Base-by-base conservation (phyloP, 2,329 filamentous ascomycete species). In the Dothistroma septosporum region DNA sequence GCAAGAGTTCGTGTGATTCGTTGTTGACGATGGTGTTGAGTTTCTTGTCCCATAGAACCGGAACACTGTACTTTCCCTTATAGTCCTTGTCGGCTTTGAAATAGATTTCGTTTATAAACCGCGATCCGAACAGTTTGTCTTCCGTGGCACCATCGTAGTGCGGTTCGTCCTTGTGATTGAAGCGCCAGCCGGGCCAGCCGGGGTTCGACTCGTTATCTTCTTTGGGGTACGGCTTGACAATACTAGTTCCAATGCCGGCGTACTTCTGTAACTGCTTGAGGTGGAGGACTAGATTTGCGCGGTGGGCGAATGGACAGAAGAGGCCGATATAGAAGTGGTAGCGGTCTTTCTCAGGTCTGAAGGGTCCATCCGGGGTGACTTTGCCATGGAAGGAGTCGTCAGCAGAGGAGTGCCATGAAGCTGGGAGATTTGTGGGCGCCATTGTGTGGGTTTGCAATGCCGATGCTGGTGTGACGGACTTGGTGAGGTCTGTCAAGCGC, bases 201-300 rank as follows among this genome's bases (percentile, higher is more conserved):
- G 83, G 83, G 83, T 84, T 87, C 35, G 86, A 85, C 8, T 82
- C 80, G 19, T 82, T 78, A 65, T 86, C 80, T 55, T 85, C 85
- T 69, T 89, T 89, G 0, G 87, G 87, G 63, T 88, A 89, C 0
- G 86, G 82, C 65, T 83, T 83, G 1, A 88, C 85, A 4, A 87
- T 76, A 0, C 82, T 85, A 21, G 86, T 68, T 6, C 80, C 77
- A 48, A 87, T 81, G 9, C 68, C 69, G 5, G 70, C 71, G 37
- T 82, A 75, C 11, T 79, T 72, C 35, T 81, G 76, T 2, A 88
- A 78, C 35, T 82, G 82, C 68, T 86, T 85, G 53, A 87, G 75
- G 53, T 85, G 78, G 5, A 84, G 78, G 9, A 84, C 76, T 11
- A 87, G 73, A 65, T 85, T 85, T 16, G 74, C 81, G 11, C 85